Conservation (phyloP, 768 basidiomycete genomes). For the Tulasnella sp. region DNA sequence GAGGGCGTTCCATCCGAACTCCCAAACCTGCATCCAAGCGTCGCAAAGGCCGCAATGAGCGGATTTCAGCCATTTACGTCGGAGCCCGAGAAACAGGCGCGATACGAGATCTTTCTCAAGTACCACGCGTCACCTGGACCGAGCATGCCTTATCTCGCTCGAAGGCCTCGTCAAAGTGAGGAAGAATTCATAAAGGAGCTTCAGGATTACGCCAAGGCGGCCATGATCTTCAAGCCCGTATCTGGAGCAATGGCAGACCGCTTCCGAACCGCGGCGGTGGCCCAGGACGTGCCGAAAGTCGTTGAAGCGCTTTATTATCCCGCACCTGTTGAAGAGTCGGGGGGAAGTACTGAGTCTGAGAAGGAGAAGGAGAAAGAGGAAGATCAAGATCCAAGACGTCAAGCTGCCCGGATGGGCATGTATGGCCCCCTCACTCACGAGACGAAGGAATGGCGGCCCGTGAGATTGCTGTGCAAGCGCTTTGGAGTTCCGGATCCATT, state of each 20-base stretch:
- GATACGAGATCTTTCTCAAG: slow-evolving; percentile 80
- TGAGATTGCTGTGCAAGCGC: slow-evolving; percentile 85
- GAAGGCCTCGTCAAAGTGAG: slow-evolving; percentile 59
- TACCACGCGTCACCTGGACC: slow-evolving; percentile 60
- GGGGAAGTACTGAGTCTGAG: slow-evolving; percentile 48
- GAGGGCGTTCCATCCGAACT: slow-evolving; percentile 44
- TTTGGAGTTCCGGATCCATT: slow-evolving; percentile 88
- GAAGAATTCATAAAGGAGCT: slow-evolving; percentile 83
- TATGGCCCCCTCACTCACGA: slow-evolving; percentile 87
- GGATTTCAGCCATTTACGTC: slow-evolving; percentile 89
- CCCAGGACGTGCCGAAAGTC: slow-evolving; percentile 65
- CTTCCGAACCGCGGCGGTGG: slow-evolving; percentile 79
- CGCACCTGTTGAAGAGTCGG: slow-evolving; percentile 51
- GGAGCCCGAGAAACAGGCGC: slow-evolving; percentile 76
- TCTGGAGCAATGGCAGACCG: slow-evolving; percentile 90
- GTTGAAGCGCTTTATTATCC: slow-evolving; percentile 62
- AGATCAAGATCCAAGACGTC: slow-evolving; percentile 72
- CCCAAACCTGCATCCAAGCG: slow-evolving; percentile 69
- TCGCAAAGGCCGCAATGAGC: slow-evolving; percentile 81
- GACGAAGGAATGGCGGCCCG: slow-evolving; percentile 73
- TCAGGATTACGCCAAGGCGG: slow-evolving; percentile 83
- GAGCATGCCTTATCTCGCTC: slow-evolving; percentile 54
- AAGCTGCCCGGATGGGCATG: slow-evolving; percentile 86
- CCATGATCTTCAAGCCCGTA: slow-evolving; percentile 88
- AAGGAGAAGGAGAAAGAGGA: slow-evolving; percentile 46